Percentiles rank a stretch among this genome's conserved stretches.
Evolutionary conservation across 306 rosid species (phyloP).

Genomic region (Inga laurina): DNA sequence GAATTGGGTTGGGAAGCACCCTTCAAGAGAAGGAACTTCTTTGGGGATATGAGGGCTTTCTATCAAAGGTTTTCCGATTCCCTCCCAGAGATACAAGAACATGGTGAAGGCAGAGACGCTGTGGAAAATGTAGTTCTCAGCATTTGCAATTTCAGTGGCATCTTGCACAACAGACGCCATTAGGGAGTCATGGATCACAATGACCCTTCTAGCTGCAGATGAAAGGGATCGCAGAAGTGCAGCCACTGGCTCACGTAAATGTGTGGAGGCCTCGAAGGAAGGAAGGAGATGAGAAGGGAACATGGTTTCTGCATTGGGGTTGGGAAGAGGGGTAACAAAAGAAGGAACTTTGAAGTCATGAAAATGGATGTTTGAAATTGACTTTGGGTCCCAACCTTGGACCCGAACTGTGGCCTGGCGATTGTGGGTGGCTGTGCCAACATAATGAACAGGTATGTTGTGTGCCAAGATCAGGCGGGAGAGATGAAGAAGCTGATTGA

Average conservation of each 20-base stretch:
- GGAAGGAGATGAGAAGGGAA: constrained; percentile 71
- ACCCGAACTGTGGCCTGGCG: constrained; percentile 53
- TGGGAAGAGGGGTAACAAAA: constrained; percentile 49
- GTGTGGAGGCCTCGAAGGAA: constrained; percentile 42
- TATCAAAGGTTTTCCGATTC: neutral
- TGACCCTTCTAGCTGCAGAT: constrained; percentile 30
- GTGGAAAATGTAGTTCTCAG: constrained; percentile 53
- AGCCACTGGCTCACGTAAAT: constrained; percentile 43
- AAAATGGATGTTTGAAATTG: constrained; percentile 47
- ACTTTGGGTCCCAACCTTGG: constrained; percentile 50
- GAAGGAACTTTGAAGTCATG: constrained; percentile 49
- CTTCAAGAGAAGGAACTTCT: constrained; percentile 45
- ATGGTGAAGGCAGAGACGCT: constrained; percentile 44
- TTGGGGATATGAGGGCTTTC: neutral
- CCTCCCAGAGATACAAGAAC: constrained; percentile 21
- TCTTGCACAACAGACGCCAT: constrained; percentile 59
- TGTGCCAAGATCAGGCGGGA: constrained; percentile 45
- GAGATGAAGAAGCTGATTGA: constrained; percentile 75
- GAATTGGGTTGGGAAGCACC: constrained; percentile 40
- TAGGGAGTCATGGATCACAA: constrained; percentile 60
- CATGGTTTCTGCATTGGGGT: constrained; percentile 40
- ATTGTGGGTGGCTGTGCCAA: constrained; percentile 48
- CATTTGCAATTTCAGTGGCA: constrained; percentile 38
- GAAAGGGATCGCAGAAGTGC: constrained; percentile 47
- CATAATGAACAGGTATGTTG: constrained; percentile 58